Evolutionary conservation across 2,329 filamentous ascomycete genomes (phyloP).

Genomic region (Colletotrichum melonis): DNA sequence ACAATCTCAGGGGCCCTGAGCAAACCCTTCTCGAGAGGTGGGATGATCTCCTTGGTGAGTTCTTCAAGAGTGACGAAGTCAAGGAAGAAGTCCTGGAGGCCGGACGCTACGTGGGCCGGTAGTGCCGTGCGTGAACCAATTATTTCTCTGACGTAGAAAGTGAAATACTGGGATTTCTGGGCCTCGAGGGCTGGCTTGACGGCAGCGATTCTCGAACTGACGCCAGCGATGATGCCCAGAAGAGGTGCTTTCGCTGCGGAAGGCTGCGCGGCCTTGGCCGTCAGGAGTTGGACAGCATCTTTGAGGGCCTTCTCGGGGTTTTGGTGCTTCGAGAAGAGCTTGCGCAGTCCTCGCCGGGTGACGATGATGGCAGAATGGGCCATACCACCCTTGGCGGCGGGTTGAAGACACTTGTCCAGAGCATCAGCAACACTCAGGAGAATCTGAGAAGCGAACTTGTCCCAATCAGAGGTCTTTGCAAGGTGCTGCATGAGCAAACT

Average conservation of each 20-base stretch:
- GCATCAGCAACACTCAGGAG: conserved; percentile 77
- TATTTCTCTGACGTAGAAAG: conserved; percentile 88
- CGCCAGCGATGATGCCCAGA: conserved; percentile 88
- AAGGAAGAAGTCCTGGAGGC: conserved; percentile 84
- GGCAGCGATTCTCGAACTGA: conserved; percentile 77
- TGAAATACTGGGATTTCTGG: conserved; percentile 78
- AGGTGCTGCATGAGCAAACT: conserved; percentile 81
- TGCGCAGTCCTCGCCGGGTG: conserved; percentile 83
- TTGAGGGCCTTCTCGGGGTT: conserved; percentile 71
- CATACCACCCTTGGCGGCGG: conserved; percentile 72
- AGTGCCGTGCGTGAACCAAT: conserved; percentile 81
- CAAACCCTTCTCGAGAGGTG: conserved; percentile 88
- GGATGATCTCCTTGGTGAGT: conserved; percentile 79
- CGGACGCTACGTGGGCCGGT: conserved; percentile 77
- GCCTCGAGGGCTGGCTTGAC: conserved; percentile 71
- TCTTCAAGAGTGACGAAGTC: conserved; percentile 81
- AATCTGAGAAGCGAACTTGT: conserved; percentile 72
- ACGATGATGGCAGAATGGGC: conserved; percentile 80
- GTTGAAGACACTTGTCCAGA: conserved; percentile 81
- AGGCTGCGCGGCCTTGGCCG: conserved; percentile 73
- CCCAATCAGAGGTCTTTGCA: conserved; percentile 71
- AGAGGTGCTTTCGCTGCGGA: conserved; percentile 79
- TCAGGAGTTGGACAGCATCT: conserved; percentile 73
- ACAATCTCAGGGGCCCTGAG: conserved; percentile 91
- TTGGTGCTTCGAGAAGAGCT: conserved; percentile 71